phyloP scores from a whole-genome alignment of 768 basidiomycete species.

The Termitomyces bulborhizus region DNA sequence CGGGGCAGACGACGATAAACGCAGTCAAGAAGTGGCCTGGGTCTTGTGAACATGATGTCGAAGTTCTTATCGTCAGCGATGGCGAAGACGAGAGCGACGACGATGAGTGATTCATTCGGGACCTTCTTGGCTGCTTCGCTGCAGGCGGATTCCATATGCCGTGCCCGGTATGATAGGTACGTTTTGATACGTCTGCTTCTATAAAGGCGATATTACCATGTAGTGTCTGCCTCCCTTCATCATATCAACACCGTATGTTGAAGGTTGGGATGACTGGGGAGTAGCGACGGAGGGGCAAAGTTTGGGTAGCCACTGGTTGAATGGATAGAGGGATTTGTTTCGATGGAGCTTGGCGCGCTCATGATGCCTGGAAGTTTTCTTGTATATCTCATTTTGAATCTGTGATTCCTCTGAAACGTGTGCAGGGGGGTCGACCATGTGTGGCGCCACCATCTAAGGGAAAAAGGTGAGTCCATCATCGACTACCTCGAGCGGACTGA shows the following conservation, averaged over 20 bases:
- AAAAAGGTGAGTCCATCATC: slow-evolving; percentile 13
- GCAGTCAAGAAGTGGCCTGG: slow-evolving; percentile 39
- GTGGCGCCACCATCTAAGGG: slow-evolving; percentile 7
- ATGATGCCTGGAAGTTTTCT: slow-evolving; percentile 13
- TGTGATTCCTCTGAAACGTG: slow-evolving; percentile 13
- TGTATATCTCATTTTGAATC: slow-evolving; percentile 12
- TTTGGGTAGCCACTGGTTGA: neutral
- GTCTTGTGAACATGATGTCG: slow-evolving; percentile 27
- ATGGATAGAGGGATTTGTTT: neutral
- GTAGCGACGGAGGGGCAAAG: neutral
- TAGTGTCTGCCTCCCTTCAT: neutral
- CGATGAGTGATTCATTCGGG: neutral
- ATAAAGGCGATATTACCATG: neutral
- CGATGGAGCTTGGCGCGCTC: neutral
- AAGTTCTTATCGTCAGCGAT: slow-evolving; percentile 41
- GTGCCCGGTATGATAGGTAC: slow-evolving; percentile 8
- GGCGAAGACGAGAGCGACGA: slow-evolving; percentile 18
- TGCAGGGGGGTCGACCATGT: slow-evolving; percentile 9
- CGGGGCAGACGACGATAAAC: slow-evolving; percentile 7
- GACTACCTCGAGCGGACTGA: slow-evolving; percentile 3
- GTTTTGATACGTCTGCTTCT: slow-evolving; percentile 6
- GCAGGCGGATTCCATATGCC: neutral
- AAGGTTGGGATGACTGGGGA: neutral
- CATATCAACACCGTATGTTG: neutral
- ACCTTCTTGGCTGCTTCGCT: neutral